Base-by-base conservation (phyloP, 2,329 filamentous ascomycete species). In the Alternaria atra region DNA sequence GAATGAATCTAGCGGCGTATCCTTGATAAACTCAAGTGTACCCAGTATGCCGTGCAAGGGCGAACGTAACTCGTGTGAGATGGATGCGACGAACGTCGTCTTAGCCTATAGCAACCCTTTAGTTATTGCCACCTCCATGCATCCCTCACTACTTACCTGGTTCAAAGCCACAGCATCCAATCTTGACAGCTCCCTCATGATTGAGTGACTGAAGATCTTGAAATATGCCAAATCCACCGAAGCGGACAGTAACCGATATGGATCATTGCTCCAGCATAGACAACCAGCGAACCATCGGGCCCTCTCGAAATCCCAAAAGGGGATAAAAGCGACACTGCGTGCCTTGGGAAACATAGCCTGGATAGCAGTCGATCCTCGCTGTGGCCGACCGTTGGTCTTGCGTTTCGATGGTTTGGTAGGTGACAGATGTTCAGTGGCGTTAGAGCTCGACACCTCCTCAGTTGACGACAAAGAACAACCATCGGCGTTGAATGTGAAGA, bases 171-270 rank as follows among this genome's bases (percentile, higher is more conserved):
- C 74, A 0, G 84, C 84, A 59, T 87, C 84, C 47, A 86, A 61
- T 2, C 84, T 80, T 0, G 83, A 81, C 1, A 89, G 77, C 54
- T 89, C 86, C 0, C 84, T 81, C 80, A 87, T 87, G 15, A 86
- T 84, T 0, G 84, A 82, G 54, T 84, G 83, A 25, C 76, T 73
- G 53, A 80, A 79, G 0, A 77, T 66, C 35, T 73, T 76, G 55
- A 78, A 74, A n/a, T 75, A 79, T 2, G 67, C 53, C 5, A 80
- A 60, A 46, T 80, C 76, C 25, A 72, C 66, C 4, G 66, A 68
- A 2, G 67, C 46, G 0, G 72, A 75, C 4, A 79, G 65, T 10
- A 75, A n/a, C 20, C 74, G 70, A 13, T 73, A 66, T 2, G 67
- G 63, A 39, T 67, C 65, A 3, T 72, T 77, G 6, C 69, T 76